Percentiles rank a stretch among this genome's conserved stretches.
Evolutionary conservation across 805 yeast species (phyloP).

Genomic region (Torulaspora microellipsoides): DNA sequence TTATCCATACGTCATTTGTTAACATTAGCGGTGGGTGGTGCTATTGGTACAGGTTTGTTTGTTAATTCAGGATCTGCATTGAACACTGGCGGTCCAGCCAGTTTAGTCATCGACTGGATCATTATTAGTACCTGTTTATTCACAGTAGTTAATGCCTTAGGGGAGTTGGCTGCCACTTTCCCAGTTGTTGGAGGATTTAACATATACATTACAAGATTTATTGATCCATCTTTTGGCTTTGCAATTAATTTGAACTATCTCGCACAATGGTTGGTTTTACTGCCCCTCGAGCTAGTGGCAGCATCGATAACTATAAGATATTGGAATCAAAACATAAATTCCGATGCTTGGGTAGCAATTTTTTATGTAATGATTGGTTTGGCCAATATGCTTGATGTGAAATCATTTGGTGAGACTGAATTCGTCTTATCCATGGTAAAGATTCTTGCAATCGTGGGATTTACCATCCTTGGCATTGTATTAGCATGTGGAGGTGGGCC

Average conservation of each 20-base stretch:
- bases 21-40: constrained; percentile 65
- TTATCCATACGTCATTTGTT: constrained; percentile 41
- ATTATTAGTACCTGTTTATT: constrained; percentile 55
- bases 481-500: constrained; percentile 54
- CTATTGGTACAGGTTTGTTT: constrained; percentile 65
- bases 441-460: constrained; percentile 45
- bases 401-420: constrained; percentile 55
- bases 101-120: constrained; percentile 52
- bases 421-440: constrained; percentile 46
- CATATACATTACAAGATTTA: constrained; percentile 45
- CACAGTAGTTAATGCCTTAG: constrained; percentile 51
- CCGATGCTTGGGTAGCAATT: constrained; percentile 59
- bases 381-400: constrained; percentile 50
- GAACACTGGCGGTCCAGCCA: constrained; percentile 59
- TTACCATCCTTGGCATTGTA: constrained; percentile 45
- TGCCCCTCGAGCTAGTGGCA: constrained; percentile 59
- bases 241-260: constrained; percentile 52
- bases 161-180: constrained; percentile 50
- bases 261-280: constrained; percentile 51
- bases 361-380: constrained; percentile 45
- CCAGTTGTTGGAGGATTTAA: constrained; percentile 53
- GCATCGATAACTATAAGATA: constrained; percentile 53
- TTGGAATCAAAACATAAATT: constrained; percentile 47
- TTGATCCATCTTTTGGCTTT: constrained; percentile 54
- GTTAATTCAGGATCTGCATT: constrained; percentile 62